phyloP scores from a whole-genome alignment of 345 rosid genomes.

The Passiflora organensis region DNA sequence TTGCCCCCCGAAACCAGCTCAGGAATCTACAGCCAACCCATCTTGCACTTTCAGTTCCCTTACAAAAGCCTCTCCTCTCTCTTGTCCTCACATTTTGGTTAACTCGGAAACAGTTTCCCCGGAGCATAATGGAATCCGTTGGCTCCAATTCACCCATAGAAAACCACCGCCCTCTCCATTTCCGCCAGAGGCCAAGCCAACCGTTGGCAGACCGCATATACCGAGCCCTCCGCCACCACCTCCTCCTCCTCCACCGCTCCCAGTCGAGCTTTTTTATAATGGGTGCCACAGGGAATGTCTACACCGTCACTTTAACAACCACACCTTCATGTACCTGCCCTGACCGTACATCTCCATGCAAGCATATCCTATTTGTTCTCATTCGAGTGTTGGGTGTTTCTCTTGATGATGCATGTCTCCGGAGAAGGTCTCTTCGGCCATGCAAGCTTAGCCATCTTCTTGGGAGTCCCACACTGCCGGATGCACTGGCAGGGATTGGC shows the following conservation, averaged over 20 bases:
- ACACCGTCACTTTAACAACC: slow-evolving; percentile 53
- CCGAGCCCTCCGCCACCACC: slow-evolving; percentile 65
- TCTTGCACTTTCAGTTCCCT: background rate
- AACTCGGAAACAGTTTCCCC: no score
- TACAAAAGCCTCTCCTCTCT: background rate
- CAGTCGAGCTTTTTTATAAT: slow-evolving; percentile 56
- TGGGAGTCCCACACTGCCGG: slow-evolving; percentile 37
- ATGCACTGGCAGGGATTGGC: slow-evolving; percentile 41
- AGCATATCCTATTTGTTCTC: slow-evolving; percentile 70
- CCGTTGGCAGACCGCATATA: slow-evolving; percentile 52
- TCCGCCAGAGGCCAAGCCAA: slow-evolving; percentile 32
- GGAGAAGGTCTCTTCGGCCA: slow-evolving; percentile 55
- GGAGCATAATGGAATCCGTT: slow-evolving; percentile 50
- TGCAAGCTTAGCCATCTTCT: slow-evolving; percentile 52
- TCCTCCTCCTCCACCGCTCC: slow-evolving; percentile 62
- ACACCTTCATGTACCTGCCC: slow-evolving; percentile 80
- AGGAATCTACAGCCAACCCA: slow-evolving; percentile 54
- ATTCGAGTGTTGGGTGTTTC: slow-evolving; percentile 70
- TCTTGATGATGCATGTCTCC: slow-evolving; percentile 54
- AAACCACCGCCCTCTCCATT: slow-evolving; percentile 16
- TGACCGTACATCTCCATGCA: slow-evolving; percentile 78
- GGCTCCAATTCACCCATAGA: slow-evolving; percentile 24
- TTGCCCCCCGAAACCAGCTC: slow-evolving; percentile 29
- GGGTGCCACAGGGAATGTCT: slow-evolving; percentile 86
- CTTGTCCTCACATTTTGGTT: background rate